Evolutionary conservation across 805 yeast species (phyloP), one percentile per base, ranked within the genome.

Genomic region (Nakazawaea ishiwadae): DNA sequence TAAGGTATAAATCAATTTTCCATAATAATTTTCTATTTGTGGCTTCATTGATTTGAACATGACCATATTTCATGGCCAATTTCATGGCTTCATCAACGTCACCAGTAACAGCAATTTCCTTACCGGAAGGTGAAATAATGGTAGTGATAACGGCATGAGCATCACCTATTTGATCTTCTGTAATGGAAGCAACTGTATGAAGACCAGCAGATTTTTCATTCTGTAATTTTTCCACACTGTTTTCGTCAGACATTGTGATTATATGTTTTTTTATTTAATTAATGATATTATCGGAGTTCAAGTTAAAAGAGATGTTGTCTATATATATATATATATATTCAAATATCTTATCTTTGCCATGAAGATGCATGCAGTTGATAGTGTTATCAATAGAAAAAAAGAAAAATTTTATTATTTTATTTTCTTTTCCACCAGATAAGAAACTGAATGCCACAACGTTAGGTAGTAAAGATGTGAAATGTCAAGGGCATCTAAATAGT

Each of bases 1-100:
- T 61, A 48, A 78, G 51, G 45, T 64, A 69, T 29, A 70, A 37
- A 52, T 77, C 82, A 18, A 73, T 69, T 51, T 78, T 78, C 53
- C 77, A 52, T 46, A 44, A 44, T 2, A 54, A 46, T 29, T 36
- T 48, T 33, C 43, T 48, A 17, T 50, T 23, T 7, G 47, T 40
- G 4, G 35, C 47, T 27, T 40, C 47, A 26, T 48, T 62, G 8
- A 65, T 41, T 7, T 37, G 50, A 14, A 66, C 44, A n/a, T 44
- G 55, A 37, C 55, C 56, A 18, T 64, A 51, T 31, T 63, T 60
- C 35, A 62, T 37, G 9, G 71, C 74, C 38, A 65, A 50, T 32
- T 51, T 46, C 71, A 72, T 63, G 17, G 78, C 78, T 41, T 63
- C 69, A 48, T 73, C 78, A 18, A 65, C 73, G 46, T 67, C 69